A percentile compares a stretch with the other conserved stretches of the same genome.
Conservation (phyloP, 1,284 basidiomycete genomes). For the Caloboletus firmus region DNA sequence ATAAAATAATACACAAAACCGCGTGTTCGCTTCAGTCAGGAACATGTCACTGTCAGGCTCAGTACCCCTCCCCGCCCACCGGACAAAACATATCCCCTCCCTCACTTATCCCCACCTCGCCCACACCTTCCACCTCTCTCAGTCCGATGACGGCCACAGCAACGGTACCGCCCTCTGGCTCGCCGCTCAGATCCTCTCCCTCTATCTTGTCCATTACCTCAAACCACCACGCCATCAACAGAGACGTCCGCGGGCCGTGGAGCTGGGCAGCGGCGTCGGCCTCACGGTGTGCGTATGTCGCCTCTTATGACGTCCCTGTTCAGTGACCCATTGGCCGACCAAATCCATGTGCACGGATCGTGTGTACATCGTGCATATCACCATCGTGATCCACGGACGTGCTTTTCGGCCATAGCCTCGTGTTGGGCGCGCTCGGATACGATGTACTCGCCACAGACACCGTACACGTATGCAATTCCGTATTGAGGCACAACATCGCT, state of each 20-base stretch:
- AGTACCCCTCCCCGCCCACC: constrained; percentile 49
- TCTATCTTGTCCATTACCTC: constrained; percentile 51
- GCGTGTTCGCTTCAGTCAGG: not conserved
- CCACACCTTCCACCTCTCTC: constrained; percentile 47
- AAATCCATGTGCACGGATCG: not conserved
- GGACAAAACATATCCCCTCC: constrained; percentile 64
- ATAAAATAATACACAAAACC: too few relatives aligned
- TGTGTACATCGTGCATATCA: constrained; percentile 9
- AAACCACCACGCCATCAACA: constrained; percentile 18
- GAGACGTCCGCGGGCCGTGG: constrained; percentile 53
- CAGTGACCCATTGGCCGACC: not conserved
- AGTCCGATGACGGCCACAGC: constrained; percentile 59
- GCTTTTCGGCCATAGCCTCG: constrained; percentile 47
- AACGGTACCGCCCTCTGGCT: constrained; percentile 92
- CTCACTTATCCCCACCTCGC: constrained; percentile 50
- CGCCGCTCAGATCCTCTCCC: constrained; percentile 71
- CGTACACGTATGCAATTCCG: constrained; percentile 61
- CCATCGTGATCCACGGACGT: constrained; percentile 2
- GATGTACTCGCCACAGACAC: constrained; percentile 82
- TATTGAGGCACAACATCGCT: constrained; percentile 67
- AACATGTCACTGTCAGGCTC: not conserved
- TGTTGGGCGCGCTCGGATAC: constrained; percentile 70
- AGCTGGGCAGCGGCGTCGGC: constrained; percentile 83
- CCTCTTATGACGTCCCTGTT: constrained; percentile 9
- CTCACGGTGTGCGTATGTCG: constrained; percentile 63